Base-by-base conservation (phyloP, 208 protist species). In the Leishmania tropica region DNA sequence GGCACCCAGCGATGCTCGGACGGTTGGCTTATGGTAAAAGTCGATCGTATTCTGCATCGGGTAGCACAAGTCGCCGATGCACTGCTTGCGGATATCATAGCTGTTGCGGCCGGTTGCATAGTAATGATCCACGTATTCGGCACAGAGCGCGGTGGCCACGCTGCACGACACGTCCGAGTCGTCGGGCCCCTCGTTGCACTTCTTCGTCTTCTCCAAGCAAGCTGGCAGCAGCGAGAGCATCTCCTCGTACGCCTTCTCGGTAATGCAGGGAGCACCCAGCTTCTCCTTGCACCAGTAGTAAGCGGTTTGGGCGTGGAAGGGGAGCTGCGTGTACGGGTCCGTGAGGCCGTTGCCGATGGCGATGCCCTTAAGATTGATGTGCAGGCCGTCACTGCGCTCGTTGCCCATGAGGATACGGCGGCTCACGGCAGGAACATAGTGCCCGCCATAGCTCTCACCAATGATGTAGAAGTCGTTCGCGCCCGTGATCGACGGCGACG, bases 341-440 rank as follows among this genome's bases (percentile, higher is more conserved):
- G 94, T 97, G 74, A 96, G 79, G 17, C 95, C 96, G 86, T 98
- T 98, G 78, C 96, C 96, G 40, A 98, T 84, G n/a, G 82, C 89
- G 31, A 98, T 78, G 64, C 93, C 95, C 75, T 84, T 83, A 68
- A 96, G 88, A 68, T 89, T 89, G 76, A 98, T 91, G 31, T 72
- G 60, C 28, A 77, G 72, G 56, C 74, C 78, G 11, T 87, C 88
- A 58, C 85, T 75, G 75, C 56, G 51, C 75, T 84, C 71, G 79
- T 95, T 94, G 54, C 89, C 88, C 54, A 84, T 45, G 6, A 83
- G 83, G 31, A 96, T 83, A 24, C 83, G 81, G 73, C 91, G 75
- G 1, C 85, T 88, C 1, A 92, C 72, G 0, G 92, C 72, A 7
- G 93, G 93, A 13, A 90, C 89, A 84, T 95, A 97, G 79, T 97